Evolutionary conservation across 805 yeast genomes (phyloP).

Genomic region (Wickerhamomyces queroliae): DNA sequence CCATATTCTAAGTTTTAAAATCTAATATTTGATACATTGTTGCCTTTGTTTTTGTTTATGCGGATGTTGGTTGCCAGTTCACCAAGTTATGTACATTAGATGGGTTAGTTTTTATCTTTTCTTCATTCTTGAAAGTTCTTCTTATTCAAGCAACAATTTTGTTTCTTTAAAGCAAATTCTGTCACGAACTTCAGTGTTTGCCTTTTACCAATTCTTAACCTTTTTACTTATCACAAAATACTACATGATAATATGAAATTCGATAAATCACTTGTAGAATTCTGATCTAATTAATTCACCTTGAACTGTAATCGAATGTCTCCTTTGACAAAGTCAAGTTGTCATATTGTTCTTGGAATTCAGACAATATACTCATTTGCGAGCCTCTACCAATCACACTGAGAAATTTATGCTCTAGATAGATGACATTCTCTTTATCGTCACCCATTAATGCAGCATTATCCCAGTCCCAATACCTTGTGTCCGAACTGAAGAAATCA

Average conservation of each 20-base stretch:
- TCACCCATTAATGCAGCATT: slow-evolving; percentile 5
- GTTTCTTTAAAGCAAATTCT: no score
- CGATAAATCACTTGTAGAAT: neutral
- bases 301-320: neutral
- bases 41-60: no score
- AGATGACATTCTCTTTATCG: slow-evolving; percentile 1
- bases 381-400: neutral
- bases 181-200: no score
- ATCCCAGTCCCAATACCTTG: slow-evolving; percentile 17
- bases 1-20: neutral
- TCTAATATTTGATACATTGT: no score
- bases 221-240: no score
- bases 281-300: neutral
- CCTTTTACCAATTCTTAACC: no score
- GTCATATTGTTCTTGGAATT: neutral
- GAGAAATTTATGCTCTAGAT: slow-evolving; percentile 1
- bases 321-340: neutral
- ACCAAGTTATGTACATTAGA: no score
- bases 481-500: slow-evolving; percentile 6
- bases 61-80: no score
- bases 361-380: neutral
- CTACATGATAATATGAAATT: no score
- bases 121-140: no score
- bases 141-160: no score
- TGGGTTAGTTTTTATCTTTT: no score